phyloP scores from a whole-genome alignment of 2,329 filamentous ascomycete genomes.

The Hymenoscyphus repandus region DNA sequence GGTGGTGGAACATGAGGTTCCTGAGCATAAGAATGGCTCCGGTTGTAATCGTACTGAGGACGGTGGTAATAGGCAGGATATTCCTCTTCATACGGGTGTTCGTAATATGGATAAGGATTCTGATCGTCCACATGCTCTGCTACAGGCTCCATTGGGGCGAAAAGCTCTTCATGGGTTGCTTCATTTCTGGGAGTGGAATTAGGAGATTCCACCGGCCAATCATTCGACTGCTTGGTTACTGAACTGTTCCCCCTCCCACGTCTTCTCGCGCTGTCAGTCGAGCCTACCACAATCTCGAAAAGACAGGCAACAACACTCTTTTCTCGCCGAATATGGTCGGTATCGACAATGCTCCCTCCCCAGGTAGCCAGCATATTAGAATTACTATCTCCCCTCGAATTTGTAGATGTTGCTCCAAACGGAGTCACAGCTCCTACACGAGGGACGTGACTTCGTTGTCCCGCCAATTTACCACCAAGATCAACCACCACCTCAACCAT shows the following conservation, averaged over 20 bases:
- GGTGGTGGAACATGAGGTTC: conserved; percentile 52
- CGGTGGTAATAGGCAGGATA: conserved; percentile 21
- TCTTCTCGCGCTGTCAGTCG: conserved; percentile 59
- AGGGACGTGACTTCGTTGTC: conserved; percentile 45
- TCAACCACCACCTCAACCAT: conserved; percentile 91
- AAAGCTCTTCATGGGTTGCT: conserved; percentile 21
- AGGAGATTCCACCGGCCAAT: conserved; percentile 17
- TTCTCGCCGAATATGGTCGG: conserved; percentile 76
- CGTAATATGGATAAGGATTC: conserved; percentile 30
- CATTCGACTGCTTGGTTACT: conserved; percentile 11
- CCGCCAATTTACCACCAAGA: conserved; percentile 77
- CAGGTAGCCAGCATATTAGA: conserved; percentile 46
- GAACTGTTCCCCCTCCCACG: conserved; percentile 23
- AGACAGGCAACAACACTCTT: conserved; percentile 86
- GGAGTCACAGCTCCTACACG: conserved; percentile 25
- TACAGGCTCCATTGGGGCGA: conserved; percentile 1
- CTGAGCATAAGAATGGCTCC: conserved; percentile 34
- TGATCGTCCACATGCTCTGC: conserved; percentile 8
- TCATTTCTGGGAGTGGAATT: conserved; percentile 16
- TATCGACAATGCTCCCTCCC: conserved; percentile 75
- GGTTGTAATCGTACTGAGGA: conserved; percentile 25
- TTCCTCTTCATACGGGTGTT: conserved; percentile 27
- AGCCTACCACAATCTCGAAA: conserved; percentile 85
- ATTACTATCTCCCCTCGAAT: conserved; percentile 33
- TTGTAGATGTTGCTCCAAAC: conserved; percentile 15